A percentile compares a stretch with the other conserved stretches of the same genome.
phyloP scores from a whole-genome alignment of 169 alveolate species.

The Eimeria tenella region DNA sequence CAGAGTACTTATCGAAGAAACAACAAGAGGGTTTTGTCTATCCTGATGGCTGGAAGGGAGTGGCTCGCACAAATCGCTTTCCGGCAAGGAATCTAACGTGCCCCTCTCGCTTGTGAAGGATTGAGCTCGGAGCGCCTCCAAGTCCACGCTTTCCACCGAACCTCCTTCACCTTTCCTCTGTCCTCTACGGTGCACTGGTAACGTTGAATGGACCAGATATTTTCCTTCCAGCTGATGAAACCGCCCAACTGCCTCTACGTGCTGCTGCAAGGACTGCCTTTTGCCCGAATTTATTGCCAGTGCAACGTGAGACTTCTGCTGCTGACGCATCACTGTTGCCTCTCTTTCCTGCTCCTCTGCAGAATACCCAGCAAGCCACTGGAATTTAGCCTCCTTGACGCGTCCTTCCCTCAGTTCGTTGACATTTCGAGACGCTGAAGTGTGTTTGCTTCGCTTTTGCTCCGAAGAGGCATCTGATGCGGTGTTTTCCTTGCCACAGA shows the following conservation, averaged over 20 bases:
- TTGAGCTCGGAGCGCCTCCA: slow-evolving; percentile 26
- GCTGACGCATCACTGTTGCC: not conserved
- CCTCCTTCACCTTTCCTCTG: not conserved
- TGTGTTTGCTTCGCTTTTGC: not conserved
- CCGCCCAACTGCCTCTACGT: not conserved
- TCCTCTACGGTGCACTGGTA: not conserved
- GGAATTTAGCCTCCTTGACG: not conserved
- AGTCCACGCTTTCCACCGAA: not conserved
- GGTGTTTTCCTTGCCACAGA: not conserved
- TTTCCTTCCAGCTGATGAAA: not conserved
- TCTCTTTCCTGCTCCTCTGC: not conserved
- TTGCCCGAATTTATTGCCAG: not conserved
- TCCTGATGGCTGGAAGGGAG: not conserved
- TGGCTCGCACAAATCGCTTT: slow-evolving; percentile 56
- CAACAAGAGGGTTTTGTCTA: not conserved
- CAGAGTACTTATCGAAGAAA: not conserved
- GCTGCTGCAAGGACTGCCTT: not conserved
- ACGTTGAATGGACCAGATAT: slow-evolving; percentile 1
- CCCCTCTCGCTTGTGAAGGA: slow-evolving; percentile 39
- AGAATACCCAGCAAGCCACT: slow-evolving; percentile 54
- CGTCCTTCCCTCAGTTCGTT: not conserved
- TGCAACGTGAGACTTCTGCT: slow-evolving; percentile 17
- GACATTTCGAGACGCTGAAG: not conserved
- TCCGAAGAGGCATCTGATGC: not conserved
- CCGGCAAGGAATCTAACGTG: slow-evolving; percentile 49